These are phyloP conservation scores for Acacia confusa DNA, from an alignment of 306 rosid species.

Conservation along the genomic window DNA sequence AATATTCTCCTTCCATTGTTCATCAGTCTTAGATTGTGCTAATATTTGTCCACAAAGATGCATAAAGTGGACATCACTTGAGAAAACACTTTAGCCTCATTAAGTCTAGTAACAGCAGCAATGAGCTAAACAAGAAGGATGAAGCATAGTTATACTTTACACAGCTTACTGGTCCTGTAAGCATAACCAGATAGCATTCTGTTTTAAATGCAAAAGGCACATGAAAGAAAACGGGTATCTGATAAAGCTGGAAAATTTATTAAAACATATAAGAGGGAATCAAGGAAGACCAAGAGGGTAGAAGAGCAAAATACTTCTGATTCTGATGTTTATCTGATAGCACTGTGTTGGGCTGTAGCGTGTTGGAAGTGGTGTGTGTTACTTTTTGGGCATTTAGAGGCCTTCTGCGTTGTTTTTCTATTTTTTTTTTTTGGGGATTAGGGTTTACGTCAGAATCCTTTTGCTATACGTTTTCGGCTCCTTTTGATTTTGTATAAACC, in stretches of 20 bases:
- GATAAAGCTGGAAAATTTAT: not conserved
- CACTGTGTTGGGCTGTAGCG: not conserved
- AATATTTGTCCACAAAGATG: not conserved
- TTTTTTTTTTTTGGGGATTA: too few species aligned
- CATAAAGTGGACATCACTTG: not conserved
- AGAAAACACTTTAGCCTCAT: not conserved
- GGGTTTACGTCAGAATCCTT: not conserved
- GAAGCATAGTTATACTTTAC: not conserved
- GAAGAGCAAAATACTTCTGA: not conserved
- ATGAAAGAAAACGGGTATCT: conserved; percentile 6
- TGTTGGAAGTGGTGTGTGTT: not conserved
- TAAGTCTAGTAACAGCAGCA: not conserved
- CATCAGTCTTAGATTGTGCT: not conserved
- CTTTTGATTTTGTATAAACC: too few species aligned
- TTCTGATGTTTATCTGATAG: not conserved
- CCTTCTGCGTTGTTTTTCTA: not conserved
- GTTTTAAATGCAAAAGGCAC: conserved; percentile 21
- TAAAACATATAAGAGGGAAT: not conserved
- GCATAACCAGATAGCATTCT: not conserved
- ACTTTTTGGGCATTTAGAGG: not conserved
- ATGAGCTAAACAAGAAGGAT: not conserved
- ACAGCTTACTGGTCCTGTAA: not conserved
- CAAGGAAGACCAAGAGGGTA: not conserved
- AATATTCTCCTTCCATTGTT: not conserved
- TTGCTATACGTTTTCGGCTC: too few species aligned